A percentile compares a stretch with the other conserved stretches of the same genome.
phyloP scores from a whole-genome alignment of 2,329 filamentous ascomycete species.

The Stenocarpella maydis region DNA sequence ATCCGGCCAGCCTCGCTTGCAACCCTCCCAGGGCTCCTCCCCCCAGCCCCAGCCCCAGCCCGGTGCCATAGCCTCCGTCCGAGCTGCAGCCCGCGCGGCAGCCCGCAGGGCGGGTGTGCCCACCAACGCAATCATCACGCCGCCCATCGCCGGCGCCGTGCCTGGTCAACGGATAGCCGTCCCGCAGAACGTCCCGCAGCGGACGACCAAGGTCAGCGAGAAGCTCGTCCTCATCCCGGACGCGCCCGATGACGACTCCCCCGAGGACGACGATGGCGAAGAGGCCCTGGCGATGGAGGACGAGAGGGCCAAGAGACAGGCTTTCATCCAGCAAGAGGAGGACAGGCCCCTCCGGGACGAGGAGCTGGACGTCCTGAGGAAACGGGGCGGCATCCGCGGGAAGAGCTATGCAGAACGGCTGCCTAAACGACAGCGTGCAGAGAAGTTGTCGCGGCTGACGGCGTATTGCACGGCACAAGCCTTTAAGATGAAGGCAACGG shows the following conservation, averaged over 20 bases:
- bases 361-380: conserved; percentile 70
- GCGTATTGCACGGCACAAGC: conserved; percentile 96
- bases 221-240: conserved; percentile 96
- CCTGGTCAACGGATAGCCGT: conserved; percentile 51
- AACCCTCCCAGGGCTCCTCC: conserved; percentile 15
- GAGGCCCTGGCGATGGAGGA: conserved; percentile 57
- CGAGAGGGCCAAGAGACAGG: conserved; percentile 58
- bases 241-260: conserved; percentile 66
- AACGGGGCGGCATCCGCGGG: conserved; percentile 68
- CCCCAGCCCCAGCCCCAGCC: conserved; percentile 30
- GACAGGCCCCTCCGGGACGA: conserved; percentile 73
- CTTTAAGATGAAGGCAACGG: conserved; percentile 88
- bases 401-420: conserved; percentile 96
- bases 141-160: conserved; percentile 38
- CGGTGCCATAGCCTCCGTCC: conserved; percentile 31
- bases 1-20: conserved; percentile 83
- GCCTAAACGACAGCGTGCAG: conserved; percentile 85
- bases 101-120: conserved; percentile 39
- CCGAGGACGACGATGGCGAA: conserved; percentile 54
- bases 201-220: conserved; percentile 93
- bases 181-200: conserved; percentile 73
- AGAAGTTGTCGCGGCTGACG: conserved; percentile 88
- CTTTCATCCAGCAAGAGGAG: conserved; percentile 57
- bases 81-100: conserved; percentile 31
- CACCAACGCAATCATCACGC: conserved; percentile 10